Base-by-base conservation (phyloP, 2,329 filamentous ascomycete species). In the Orbilia ellipsospora region DNA sequence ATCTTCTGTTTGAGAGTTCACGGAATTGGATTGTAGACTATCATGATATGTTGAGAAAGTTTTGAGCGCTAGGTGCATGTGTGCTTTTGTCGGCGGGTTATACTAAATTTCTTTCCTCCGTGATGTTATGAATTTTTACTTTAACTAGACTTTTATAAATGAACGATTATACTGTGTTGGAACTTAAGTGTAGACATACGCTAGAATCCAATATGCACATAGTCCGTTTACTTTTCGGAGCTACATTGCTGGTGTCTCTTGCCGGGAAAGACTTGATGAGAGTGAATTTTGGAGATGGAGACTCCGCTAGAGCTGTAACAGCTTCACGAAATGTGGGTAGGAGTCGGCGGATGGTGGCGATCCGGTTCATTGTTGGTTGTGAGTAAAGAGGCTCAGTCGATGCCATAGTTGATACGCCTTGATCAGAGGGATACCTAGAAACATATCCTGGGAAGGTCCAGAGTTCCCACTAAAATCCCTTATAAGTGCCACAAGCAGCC, bases 191-290 rank as follows among this genome's bases (percentile, higher is more conserved):
- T 20, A 23, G 20, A 8, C 64, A 6, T 64, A 75, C 72, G 40
- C 72, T 75, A 28, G 72, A 75, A 52, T 75, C 72, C 8, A 75
- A 44, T 36, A 75, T 59, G 52, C 72, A 75, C 23, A 75, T 52
- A 1, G 64, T 75, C 51, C n/a, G 63, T 10, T 36, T 36, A 36
- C 44, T 42, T 26, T 63, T 64, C 5, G 20, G 26, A 0, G 31
- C 18, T 15, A 13, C 20, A 13, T 20, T 1, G 15, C 26, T 48
- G 16, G 20, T 1, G 45, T n/a, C 18, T 28, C 62, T 54, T 7
- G 64, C n/a, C 15, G 60, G 52, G 28, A 52, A 60, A 2, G 67
- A 72, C 50, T 60, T 64, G 12, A 65, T 31, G 16, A 65, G 23
- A 2, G 26, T 44, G 20, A 72, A 31, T 42, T 42, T 57, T 31